Conservation (phyloP, 2,329 filamentous ascomycete genomes). For the Lomentospora prolificans region DNA sequence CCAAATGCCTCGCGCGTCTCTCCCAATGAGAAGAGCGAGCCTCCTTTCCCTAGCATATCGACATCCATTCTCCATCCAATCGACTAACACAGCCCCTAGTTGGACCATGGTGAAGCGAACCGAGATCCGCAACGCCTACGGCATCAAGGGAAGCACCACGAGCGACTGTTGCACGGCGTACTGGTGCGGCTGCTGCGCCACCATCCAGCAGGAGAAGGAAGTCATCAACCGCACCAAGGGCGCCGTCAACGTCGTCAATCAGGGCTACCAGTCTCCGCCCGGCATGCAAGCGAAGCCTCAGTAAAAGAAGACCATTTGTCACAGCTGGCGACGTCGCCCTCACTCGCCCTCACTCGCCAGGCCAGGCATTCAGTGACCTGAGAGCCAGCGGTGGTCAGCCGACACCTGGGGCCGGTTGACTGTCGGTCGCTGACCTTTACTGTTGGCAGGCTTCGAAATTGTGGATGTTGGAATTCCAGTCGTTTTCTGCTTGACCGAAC, state of each 20-base stretch:
- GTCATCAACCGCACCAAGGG: conserved; percentile 21
- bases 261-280: conserved; percentile 27
- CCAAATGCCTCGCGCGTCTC: background rate
- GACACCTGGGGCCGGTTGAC: background rate
- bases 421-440: background rate
- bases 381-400: too few relatives aligned
- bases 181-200: conserved; percentile 46
- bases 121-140: conserved; percentile 42
- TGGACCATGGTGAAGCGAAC: conserved; percentile 42
- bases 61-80: too few relatives aligned
- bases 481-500: background rate
- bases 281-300: conserved; percentile 25
- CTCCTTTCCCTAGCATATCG: too few relatives aligned
- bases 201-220: conserved; percentile 51
- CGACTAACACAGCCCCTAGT: conserved; percentile 16
- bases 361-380: too few relatives aligned
- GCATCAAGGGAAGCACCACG: conserved; percentile 37
- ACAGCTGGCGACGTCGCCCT: too few relatives aligned
- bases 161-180: conserved; percentile 42
- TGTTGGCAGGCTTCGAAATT: background rate
- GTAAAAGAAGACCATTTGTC: background rate
- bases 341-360: too few relatives aligned
- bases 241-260: conserved; percentile 18
- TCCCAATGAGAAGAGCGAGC: background rate
- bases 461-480: background rate